phyloP scores from a whole-genome alignment of 202 grass and related monocot genomes.

The Panicum virgatum region DNA sequence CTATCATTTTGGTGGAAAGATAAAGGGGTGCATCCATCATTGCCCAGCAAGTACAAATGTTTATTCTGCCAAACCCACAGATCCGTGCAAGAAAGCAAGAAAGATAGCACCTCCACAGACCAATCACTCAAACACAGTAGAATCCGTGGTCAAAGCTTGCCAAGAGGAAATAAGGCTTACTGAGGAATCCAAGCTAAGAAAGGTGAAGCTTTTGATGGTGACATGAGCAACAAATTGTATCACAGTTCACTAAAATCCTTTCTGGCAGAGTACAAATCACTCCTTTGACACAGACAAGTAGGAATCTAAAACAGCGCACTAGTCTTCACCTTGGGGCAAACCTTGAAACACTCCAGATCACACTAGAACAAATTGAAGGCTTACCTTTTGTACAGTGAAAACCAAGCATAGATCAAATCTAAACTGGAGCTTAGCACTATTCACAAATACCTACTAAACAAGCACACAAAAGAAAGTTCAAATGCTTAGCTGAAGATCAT shows the following conservation, averaged over 20 bases:
- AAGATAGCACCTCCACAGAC: conserved; percentile 31
- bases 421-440: not conserved
- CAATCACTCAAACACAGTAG: conserved; percentile 39
- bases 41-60: conserved; percentile 40
- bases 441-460: not conserved
- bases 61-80: conserved; percentile 49
- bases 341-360: conserved; percentile 24
- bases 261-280: not conserved
- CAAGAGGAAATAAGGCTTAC: conserved; percentile 15
- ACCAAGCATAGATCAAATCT: conserved; percentile 35
- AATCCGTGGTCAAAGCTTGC: conserved; percentile 15
- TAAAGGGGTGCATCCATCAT: conserved; percentile 48
- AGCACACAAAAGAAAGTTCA: not conserved
- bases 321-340: conserved; percentile 4
- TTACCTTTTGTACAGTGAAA: not conserved
- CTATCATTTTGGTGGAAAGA: conserved; percentile 57
- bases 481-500: conserved; percentile 4
- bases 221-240: conserved; percentile 17
- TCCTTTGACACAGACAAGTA: conserved; percentile 20
- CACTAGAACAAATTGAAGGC: not conserved
- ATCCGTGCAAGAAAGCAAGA: conserved; percentile 41
- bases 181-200: conserved; percentile 35
- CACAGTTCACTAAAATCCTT: not conserved
- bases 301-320: conserved; percentile 16
- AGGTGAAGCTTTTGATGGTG: conserved; percentile 22